Evolutionary conservation across 805 yeast species (phyloP).

Genomic region (Yamadazyma sp.): DNA sequence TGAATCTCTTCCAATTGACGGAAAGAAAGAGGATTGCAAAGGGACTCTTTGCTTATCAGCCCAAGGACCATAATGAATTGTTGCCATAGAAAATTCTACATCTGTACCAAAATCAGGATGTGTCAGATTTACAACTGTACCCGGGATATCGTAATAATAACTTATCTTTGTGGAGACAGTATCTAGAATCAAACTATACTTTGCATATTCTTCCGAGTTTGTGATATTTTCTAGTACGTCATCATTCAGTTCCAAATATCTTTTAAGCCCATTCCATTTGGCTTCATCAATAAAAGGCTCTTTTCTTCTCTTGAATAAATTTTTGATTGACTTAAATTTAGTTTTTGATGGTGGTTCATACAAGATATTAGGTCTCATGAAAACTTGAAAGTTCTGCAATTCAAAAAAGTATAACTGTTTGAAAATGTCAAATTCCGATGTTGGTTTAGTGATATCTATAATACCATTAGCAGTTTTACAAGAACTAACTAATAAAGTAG

Average conservation of each 20-base stretch:
- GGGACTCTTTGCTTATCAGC: slow-evolving; percentile 79
- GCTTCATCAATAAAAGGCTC: slow-evolving; percentile 1
- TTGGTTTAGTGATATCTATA: slow-evolving; percentile 52
- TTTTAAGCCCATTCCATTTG: slow-evolving; percentile 72
- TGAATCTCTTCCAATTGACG: slow-evolving; percentile 59
- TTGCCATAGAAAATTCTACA: slow-evolving; percentile 54
- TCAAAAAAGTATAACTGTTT: slow-evolving; percentile 44
- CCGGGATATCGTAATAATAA: slow-evolving; percentile 74
- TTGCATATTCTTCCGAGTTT: slow-evolving; percentile 71
- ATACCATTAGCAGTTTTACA: slow-evolving; percentile 52
- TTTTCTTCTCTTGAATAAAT: slow-evolving; percentile 1
- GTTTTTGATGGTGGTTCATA: slow-evolving; percentile 32
- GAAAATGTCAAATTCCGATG: slow-evolving; percentile 52
- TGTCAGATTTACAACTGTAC: slow-evolving; percentile 24
- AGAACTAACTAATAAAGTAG: slow-evolving; percentile 65
- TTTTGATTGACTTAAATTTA: slow-evolving; percentile 1
- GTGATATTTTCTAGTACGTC: slow-evolving; percentile 29
- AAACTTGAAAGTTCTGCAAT: slow-evolving; percentile 52
- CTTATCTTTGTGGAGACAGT: slow-evolving; percentile 52
- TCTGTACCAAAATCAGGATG: slow-evolving; percentile 52
- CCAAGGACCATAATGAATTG: slow-evolving; percentile 92
- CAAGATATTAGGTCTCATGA: slow-evolving; percentile 69
- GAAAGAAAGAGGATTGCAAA: slow-evolving; percentile 65
- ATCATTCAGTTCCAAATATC: slow-evolving; percentile 50
- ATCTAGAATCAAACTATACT: slow-evolving; percentile 65